phyloP scores from a whole-genome alignment of 1,284 basidiomycete genomes.

The Tetrapyrgos nigripes region DNA sequence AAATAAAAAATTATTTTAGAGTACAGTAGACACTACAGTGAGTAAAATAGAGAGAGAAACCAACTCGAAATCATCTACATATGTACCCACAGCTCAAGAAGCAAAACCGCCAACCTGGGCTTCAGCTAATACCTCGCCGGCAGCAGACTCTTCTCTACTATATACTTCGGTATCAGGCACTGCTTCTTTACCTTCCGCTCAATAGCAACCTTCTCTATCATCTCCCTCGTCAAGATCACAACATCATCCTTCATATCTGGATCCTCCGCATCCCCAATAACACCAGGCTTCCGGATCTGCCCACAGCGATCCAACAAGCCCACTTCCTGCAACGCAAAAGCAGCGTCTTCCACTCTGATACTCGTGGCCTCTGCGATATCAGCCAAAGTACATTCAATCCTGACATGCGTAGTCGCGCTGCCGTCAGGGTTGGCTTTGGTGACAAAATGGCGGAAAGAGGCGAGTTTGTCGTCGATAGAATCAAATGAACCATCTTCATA shows the following conservation, averaged over 20 bases:
- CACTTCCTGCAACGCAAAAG: conserved; percentile 88
- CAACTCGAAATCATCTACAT: neutral
- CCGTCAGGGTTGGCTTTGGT: conserved; percentile 66
- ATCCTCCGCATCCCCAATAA: neutral
- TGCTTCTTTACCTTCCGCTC: conserved; percentile 15
- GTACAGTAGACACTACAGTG: neutral
- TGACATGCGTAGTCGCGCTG: conserved; percentile 68
- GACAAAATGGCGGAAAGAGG: conserved; percentile 58
- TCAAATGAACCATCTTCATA: conserved; percentile 36
- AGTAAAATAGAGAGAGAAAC: neutral
- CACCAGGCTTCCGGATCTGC: conserved; percentile 1
- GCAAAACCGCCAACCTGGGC: neutral
- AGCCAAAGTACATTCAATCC: conserved; percentile 68
- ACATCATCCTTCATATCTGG: conserved; percentile 9
- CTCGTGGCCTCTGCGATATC: conserved; percentile 84
- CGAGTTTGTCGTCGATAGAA: conserved; percentile 38
- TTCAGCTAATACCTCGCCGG: neutral
- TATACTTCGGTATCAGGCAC: neutral
- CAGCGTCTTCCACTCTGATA: conserved; percentile 85
- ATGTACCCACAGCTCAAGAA: neutral
- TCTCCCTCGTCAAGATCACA: conserved; percentile 20
- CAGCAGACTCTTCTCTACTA: neutral
- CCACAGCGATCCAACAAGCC: conserved; percentile 67
- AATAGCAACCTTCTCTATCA: conserved; percentile 18
- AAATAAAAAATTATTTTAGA: neutral